These are phyloP conservation scores for Fomitiporia mediterranea DNA, from an alignment of 1,284 basidiomycete species.

Conservation along the genomic window DNA sequence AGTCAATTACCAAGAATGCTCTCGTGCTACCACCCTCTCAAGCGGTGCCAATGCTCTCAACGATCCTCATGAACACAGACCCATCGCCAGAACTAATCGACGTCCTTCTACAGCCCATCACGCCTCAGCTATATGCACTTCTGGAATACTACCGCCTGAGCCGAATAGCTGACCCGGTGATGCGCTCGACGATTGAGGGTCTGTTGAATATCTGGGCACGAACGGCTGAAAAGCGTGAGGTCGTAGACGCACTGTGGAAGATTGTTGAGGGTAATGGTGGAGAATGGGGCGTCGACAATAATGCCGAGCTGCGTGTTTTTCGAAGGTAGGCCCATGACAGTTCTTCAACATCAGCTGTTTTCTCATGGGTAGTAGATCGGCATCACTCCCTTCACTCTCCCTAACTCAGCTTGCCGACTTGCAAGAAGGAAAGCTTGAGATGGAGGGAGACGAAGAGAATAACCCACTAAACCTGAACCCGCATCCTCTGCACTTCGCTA, in stretches of 20 bases:
- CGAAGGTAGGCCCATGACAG: constrained; percentile 42
- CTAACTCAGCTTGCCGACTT: constrained; percentile 51
- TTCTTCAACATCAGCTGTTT: background rate
- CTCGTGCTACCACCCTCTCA: constrained; percentile 30
- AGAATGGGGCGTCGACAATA: constrained; percentile 52
- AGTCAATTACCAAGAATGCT: constrained; percentile 14
- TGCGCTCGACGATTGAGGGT: constrained; percentile 54
- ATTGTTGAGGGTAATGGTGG: constrained; percentile 51
- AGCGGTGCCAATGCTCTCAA: constrained; percentile 46
- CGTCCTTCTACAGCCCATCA: constrained; percentile 61
- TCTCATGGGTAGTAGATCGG: constrained; percentile 23
- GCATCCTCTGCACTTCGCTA: constrained; percentile 62
- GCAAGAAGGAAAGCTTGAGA: constrained; percentile 35
- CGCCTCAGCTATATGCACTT: constrained; percentile 64
- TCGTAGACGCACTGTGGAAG: constrained; percentile 53
- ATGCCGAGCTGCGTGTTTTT: constrained; percentile 43
- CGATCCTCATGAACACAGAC: constrained; percentile 68
- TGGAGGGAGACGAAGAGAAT: constrained; percentile 45
- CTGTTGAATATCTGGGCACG: constrained; percentile 73
- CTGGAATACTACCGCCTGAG: constrained; percentile 46
- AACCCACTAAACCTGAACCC: constrained; percentile 69
- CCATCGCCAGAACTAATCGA: constrained; percentile 68
- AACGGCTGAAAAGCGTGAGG: constrained; percentile 50
- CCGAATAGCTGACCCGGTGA: constrained; percentile 56
- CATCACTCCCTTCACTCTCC: constrained; percentile 31